Base-by-base conservation (phyloP, 2,329 filamentous ascomycete species). In the Decorospora gaudefroyi region DNA sequence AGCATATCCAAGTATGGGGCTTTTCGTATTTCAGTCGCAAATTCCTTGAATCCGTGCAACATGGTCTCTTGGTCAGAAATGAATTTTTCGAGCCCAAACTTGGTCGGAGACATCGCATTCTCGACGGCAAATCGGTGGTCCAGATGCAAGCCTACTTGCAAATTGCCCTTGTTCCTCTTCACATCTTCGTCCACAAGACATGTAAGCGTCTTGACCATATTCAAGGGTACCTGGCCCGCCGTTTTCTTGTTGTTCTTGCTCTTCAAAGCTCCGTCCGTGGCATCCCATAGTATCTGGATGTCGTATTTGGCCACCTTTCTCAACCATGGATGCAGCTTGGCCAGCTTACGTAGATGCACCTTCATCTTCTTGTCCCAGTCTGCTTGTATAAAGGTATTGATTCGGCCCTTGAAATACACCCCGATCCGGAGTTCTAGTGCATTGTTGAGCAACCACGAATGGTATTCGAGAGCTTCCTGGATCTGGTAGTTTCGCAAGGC, bases 351-450 rank as follows among this genome's bases (percentile, higher is more conserved):
- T 1, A 69, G 26, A 35, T 61, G 58, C 1, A 30, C 15, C 2
- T 32, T 29, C 4, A 65, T 51, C 31, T 61, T 64, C 33, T 53
- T 55, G 26, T 57, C 55, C 65, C 65, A 69, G 22, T 69, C 53
- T 12, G 45, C 41, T 18, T 59, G 59, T 2, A 57, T 47, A 19
- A 65, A 67, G 4, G 52, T 60, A 7, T 64, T 50, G 15, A 56
- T 35, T 8, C 60, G 49, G n/a, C 60, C 61, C 9, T 51, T 55
- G 55, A 69, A 66, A 4, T 49, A 35, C 1, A 69, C 35, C 3
- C 37, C 42, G 18, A 68, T 52, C 4, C 43, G 51, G 3, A 69
- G 45, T 16, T 53, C 41, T 4, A 60, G 22, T 4, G 36, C 55
- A 21, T 63, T 52, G 19, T 34, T 42, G 5, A 64, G 42, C 7